A percentile compares a stretch with the other conserved stretches of the same genome.
phyloP scores from a whole-genome alignment of 495 filamentous ascomycete species.

The Sordaria brevicollis region DNA sequence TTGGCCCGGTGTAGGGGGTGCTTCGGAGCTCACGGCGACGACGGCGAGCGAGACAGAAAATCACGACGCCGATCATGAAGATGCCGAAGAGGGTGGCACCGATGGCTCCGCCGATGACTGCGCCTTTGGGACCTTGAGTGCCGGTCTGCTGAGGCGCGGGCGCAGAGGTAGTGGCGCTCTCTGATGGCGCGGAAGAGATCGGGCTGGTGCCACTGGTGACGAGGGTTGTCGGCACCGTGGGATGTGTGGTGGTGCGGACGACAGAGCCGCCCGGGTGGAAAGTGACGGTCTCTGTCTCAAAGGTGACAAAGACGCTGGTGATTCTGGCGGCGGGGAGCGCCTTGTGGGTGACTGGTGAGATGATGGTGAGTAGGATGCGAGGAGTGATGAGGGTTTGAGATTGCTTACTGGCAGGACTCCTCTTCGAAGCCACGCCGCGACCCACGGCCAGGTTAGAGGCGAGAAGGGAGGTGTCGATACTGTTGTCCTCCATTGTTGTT shows the following conservation, averaged over 20 bases:
- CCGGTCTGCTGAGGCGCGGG: background rate
- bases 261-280: background rate
- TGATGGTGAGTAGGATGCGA: background rate
- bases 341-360: background rate
- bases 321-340: background rate
- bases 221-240: background rate
- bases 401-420: background rate
- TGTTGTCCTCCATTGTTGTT: background rate
- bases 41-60: background rate
- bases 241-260: background rate
- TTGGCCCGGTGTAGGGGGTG: background rate
- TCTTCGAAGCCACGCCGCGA: background rate
- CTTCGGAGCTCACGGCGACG: background rate
- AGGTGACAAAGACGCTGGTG: background rate
- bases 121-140: background rate
- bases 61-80: background rate
- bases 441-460: background rate
- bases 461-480: background rate
- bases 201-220: background rate
- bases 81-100: background rate
- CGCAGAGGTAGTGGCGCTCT: background rate
- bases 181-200: background rate
- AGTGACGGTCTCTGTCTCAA: background rate
- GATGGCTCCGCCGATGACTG: background rate
- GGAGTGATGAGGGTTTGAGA: background rate